Base-by-base conservation (phyloP, 768 basidiomycete genomes). In the Tricholoma hemisulphureum region DNA sequence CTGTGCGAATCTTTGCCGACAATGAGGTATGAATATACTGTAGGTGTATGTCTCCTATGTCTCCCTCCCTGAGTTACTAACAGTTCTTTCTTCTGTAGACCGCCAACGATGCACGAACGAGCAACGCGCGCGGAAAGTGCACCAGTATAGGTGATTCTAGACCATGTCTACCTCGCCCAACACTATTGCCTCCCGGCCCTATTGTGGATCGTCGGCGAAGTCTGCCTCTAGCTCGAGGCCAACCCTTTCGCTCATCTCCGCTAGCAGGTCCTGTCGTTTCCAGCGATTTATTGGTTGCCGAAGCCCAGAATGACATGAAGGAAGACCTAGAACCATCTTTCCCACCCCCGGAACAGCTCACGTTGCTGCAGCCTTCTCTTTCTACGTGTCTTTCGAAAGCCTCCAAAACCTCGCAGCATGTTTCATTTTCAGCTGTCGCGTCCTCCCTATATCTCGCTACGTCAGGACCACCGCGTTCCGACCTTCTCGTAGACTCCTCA, bases 181-280 rank as follows among this genome's bases (percentile, higher is more conserved):
- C 20, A 43, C 10, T 23, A 21, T 43, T 9, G 5, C 21, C 41
- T 10, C 41, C 41, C 23, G 4, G 9, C 8, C 41, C 41, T 11
- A 4, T 23, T 43, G 20, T 23, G 20, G 10, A 23, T 43, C 41
- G 41, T 23, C 41, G 21, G 21, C 41, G 11, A 11, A 43, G 20
- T 43, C 21, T 43, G 10, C 21, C 41, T 10, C 6, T 11, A 23
- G 4, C 41, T 43, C 41, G 41, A 43, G 21, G 7, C 4, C 41
- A 21, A 43, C 77, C 77, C 0, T 48, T 75, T 20, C 71, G 74
- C 11, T 79, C 79, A 2, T 80, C 79, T 18, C 79, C 77, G 13
- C 68, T 80, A 14, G 73, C 78, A 9, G 74, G 77, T 5, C 76
- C 77, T 23, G 71, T 69, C 2, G 53, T 76, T 2, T 69, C 65